Conservation (phyloP, 1,284 basidiomycete species). For the Exsudoporus floridanus region DNA sequence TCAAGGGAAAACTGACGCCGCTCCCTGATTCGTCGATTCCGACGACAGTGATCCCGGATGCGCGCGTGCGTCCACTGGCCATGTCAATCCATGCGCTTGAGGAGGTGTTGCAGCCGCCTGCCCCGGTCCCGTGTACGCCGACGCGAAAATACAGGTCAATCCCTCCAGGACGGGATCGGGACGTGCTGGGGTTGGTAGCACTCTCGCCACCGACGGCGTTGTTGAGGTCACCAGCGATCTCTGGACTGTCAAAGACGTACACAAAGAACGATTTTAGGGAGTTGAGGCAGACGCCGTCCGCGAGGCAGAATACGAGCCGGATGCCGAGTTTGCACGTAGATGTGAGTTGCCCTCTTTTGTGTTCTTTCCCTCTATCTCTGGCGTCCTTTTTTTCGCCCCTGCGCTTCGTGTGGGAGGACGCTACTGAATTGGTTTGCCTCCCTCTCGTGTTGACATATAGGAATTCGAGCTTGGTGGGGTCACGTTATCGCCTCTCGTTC, state of each 20-base stretch:
- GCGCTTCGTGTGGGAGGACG: not conserved
- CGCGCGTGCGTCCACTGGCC: constrained; percentile 5
- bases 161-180: constrained; percentile 16
- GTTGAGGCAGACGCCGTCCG: constrained; percentile 60
- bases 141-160: constrained; percentile 13
- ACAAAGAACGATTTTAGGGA: constrained; percentile 74
- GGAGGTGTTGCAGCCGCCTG: constrained; percentile 25
- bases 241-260: constrained; percentile 79
- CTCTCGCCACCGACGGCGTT: constrained; percentile 61
- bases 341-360: constrained; percentile 43
- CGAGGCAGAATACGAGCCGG: constrained; percentile 76
- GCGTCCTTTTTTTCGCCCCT: not conserved
- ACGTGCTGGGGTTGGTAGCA: constrained; percentile 32
- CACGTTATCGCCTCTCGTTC: constrained; percentile 31
- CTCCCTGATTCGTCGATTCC: constrained; percentile 30
- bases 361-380: not conserved
- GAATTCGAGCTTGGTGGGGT: constrained; percentile 34
- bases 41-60: constrained; percentile 30
- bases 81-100: constrained; percentile 28
- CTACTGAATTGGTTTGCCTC: not conserved
- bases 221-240: constrained; percentile 68
- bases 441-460: constrained; percentile 12
- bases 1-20: constrained; percentile 33
- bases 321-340: constrained; percentile 78
- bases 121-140: constrained; percentile 29